Conservation (phyloP, 140 eudicot species). For the Stevia rebaudiana region DNA sequence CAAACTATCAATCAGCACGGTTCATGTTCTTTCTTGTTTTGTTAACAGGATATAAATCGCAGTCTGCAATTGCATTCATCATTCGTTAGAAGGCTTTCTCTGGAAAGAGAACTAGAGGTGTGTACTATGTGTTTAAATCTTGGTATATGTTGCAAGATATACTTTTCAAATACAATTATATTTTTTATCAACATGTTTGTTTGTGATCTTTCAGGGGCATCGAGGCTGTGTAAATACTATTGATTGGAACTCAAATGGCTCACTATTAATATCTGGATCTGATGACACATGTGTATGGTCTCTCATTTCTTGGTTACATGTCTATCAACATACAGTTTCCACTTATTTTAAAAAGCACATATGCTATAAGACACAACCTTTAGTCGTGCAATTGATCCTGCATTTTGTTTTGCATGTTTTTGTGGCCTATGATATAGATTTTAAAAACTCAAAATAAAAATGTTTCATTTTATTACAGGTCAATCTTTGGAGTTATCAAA, state of each 20-base stretch:
- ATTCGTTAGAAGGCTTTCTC: conserved; percentile 58
- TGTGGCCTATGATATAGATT: conserved; percentile 20
- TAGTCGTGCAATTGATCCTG: conserved; percentile 11
- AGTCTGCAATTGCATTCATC: conserved; percentile 83
- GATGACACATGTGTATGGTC: conserved; percentile 76
- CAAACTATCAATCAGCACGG: background rate
- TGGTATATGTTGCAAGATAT: conserved; percentile 13
- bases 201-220: conserved; percentile 57
- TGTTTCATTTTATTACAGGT: conserved; percentile 46
- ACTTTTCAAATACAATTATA: background rate
- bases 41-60: conserved; percentile 41
- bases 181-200: background rate
- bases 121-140: conserved; percentile 15
- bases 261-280: conserved; percentile 88
- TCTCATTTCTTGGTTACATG: conserved; percentile 14
- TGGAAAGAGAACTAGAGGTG: conserved; percentile 86
- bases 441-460: background rate
- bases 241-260: conserved; percentile 89
- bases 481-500: conserved; percentile 73
- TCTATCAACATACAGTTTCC: background rate
- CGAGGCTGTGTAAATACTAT: conserved; percentile 84
- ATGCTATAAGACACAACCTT: background rate
- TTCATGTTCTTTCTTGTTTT: background rate
- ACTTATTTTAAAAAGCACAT: background rate
- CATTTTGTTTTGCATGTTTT: conserved; percentile 9